Evolutionary conservation across 352 stramenopile species (phyloP).

Genomic region (Phytophthora tentaculata): DNA sequence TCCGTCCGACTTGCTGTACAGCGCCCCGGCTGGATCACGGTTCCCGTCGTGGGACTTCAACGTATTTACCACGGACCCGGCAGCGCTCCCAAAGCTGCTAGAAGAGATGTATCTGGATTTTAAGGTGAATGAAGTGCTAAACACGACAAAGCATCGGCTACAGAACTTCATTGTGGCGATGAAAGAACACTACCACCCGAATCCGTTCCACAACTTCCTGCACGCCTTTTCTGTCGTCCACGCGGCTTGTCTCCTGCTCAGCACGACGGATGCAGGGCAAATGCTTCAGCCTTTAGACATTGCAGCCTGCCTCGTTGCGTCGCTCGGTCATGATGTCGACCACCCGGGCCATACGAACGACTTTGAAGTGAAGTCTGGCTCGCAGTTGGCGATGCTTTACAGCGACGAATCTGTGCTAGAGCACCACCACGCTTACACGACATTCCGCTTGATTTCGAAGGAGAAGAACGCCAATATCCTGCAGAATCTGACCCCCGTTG

Average conservation of each 20-base stretch:
- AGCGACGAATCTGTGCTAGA: slow-evolving; percentile 91
- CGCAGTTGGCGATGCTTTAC: slow-evolving; percentile 85
- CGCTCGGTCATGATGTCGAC: slow-evolving; percentile 92
- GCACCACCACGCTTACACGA: slow-evolving; percentile 87
- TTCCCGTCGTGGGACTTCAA: slow-evolving; percentile 83
- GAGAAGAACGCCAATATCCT: slow-evolving; percentile 89
- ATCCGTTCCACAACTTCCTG: slow-evolving; percentile 93
- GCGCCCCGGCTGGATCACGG: slow-evolving; percentile 33
- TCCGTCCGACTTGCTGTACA: slow-evolving; percentile 31
- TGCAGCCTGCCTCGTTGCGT: slow-evolving; percentile 82
- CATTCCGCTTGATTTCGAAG: slow-evolving; percentile 87
- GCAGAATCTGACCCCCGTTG: slow-evolving; percentile 64
- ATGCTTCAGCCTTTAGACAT: slow-evolving; percentile 88
- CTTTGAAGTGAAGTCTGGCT: slow-evolving; percentile 86
- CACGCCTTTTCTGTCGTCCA: slow-evolving; percentile 92
- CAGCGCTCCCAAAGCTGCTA: slow-evolving; percentile 58
- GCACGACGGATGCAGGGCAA: slow-evolving; percentile 64
- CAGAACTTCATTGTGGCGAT: slow-evolving; percentile 85
- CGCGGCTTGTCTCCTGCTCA: slow-evolving; percentile 83
- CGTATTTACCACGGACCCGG: slow-evolving; percentile 68
- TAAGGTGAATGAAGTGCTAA: slow-evolving; percentile 65
- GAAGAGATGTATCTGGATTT: slow-evolving; percentile 85
- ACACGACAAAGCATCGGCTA: slow-evolving; percentile 60
- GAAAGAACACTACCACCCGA: slow-evolving; percentile 87
- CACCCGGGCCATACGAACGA: slow-evolving; percentile 91